Percentiles rank a stretch among this genome's conserved stretches.
These are phyloP conservation scores for Chaetothyriales sp. DNA, from an alignment of 2,329 filamentous ascomycete species.

Conservation along the genomic window DNA sequence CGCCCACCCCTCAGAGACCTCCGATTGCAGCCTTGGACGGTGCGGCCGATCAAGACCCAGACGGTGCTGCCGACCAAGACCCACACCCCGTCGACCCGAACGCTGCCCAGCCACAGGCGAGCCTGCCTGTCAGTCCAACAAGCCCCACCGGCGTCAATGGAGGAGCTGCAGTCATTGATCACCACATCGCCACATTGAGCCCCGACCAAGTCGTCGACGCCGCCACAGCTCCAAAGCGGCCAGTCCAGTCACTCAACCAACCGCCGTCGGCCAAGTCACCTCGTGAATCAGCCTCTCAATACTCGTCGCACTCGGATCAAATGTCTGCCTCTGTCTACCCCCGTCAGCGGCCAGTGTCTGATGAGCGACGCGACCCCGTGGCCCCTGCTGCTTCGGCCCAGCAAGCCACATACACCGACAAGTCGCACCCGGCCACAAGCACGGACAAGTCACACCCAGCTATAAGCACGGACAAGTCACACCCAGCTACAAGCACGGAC, in stretches of 20 bases:
- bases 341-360: background rate
- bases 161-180: background rate
- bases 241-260: background rate
- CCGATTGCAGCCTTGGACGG: background rate
- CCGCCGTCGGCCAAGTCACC: background rate
- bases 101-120: background rate
- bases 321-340: background rate
- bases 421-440: background rate
- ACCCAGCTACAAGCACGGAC: too few relatives aligned
- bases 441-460: background rate
- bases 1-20: background rate
- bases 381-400: background rate
- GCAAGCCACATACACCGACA: background rate
- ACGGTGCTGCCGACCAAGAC: background rate
- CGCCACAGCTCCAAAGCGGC: background rate
- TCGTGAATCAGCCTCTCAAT: background rate
- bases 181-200: background rate
- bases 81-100: too few relatives aligned
- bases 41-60: background rate
- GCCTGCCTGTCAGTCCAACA: background rate
- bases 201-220: background rate
- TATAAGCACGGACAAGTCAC: background rate
- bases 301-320: background rate
- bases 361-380: background rate
- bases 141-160: background rate